Base-by-base conservation (phyloP, 306 rosid species). In the Hippophae rhamnoides region DNA sequence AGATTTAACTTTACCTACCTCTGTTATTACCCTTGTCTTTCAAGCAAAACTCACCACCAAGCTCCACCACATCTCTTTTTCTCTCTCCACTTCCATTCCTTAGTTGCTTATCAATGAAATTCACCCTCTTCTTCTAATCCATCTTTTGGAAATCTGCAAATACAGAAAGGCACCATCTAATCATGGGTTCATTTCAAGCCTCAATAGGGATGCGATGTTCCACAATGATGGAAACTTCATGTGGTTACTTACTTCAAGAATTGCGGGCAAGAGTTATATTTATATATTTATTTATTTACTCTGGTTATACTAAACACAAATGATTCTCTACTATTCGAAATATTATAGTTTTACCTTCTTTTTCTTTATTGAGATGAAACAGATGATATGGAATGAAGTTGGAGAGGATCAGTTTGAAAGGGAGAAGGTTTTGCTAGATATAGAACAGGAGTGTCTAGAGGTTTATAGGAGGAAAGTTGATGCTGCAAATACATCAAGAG, bases 321-420 rank as follows among this genome's bases (percentile, higher is more conserved):
- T 7, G 60, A 64, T 40, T 46, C 25, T 43, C 43, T 58, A 52
- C 70, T 47, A 45, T 57, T 68, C 48, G 7, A 54, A 18, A 18
- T 18, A 63, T 52, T 62, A 68, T 43, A 47, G 46, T 45, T 13
- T 23, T 9, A 18, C 23, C 23, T 53, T 67, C 44, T 38, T 14
- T 18, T 64, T 14, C 38, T 63, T 12, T 18, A 49, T 60, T 52
- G 10, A 53, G 54, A 65, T 74, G 78, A 55, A 65, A 56, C 78
- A 92, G 99, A 88, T 84, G 73, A 92, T 92, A 57, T 92, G 97
- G 99, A 87, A 92, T 43, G 99, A 92, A 88, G 81, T 92, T 44
- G 99, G 99, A 72, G 96, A 88, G 78, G 97, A 88, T 47, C 79
- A 88, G 64, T 78, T 78, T 41, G 95, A 83, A 57, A 84, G 94